Base-by-base conservation (phyloP, 2,329 filamentous ascomycete species). In the Cyphellophora attinorum region DNA sequence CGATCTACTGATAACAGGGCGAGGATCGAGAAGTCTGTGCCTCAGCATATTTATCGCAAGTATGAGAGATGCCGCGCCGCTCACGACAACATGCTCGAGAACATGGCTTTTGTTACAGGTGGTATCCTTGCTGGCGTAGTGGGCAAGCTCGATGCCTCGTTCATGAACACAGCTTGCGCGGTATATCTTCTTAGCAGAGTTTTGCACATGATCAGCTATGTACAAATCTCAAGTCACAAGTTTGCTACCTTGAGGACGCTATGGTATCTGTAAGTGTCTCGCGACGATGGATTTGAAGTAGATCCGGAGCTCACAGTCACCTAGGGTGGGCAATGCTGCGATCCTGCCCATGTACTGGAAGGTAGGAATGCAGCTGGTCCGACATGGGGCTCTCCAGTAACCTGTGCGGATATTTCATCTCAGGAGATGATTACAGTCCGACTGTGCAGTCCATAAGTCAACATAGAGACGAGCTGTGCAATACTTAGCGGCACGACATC, bases 31-130 rank as follows among this genome's bases (percentile, higher is more conserved):
- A 13, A 6, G 15, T 29, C 27, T 8, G 21, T 25, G 8, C 27
- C 27, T 6, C 6, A 15, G 11, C 27, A n/a, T 13, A 29, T 15
- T 6, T 29, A 29, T 29, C 11, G 27, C 11, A 27, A 17, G 16
- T 34, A n/a, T 25, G 31, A 34, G 21, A 16, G 31, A 10, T 13
- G 12, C 13, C 31, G 31, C 17, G 5, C 31, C 10, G 31, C 31
- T n/a, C 31, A 34, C 19, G 11, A 23, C 6, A 34, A 34, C 19
- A 23, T 19, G 16, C 17, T 34, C 16, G 21, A 27, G n/a, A 34
- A 34, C 19, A n/a, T 27, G 11, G n/a, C 31, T 27, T 23, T 34
- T 11, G 31, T 34, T n/a, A n/a, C 27, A 11, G 31, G 12, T 6
- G 17, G 12, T 6, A 13, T 34, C 6, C n/a, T 34, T 11, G 6